Evolutionary conservation across 306 rosid species (phyloP).

Genomic region (cucumber (Cucumis sativus)): DNA sequence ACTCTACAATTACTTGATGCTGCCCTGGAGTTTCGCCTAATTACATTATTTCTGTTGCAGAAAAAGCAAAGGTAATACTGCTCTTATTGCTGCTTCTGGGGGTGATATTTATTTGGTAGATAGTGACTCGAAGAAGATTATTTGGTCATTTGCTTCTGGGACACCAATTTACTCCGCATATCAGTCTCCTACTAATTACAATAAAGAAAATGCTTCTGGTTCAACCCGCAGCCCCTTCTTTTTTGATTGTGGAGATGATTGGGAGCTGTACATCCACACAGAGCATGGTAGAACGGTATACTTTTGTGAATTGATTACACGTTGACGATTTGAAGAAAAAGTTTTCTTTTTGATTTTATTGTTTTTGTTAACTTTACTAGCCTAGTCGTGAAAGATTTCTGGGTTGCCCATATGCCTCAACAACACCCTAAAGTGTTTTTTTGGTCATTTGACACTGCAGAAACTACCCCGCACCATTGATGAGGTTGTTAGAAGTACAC

Average conservation of each 20-base stretch:
- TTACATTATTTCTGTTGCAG: not conserved
- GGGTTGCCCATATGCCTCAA: not conserved
- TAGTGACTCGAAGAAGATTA: conserved; percentile 25
- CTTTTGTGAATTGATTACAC: not conserved
- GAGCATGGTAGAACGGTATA: conserved; percentile 51
- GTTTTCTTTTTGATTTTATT: not conserved
- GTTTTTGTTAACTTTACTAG: not conserved
- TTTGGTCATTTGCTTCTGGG: conserved; percentile 71
- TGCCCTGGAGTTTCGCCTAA: not conserved
- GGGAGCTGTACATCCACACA: conserved; percentile 46
- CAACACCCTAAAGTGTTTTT: not conserved
- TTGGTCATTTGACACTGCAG: conserved; percentile 31
- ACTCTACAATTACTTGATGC: not conserved
- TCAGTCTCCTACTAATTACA: conserved; percentile 21
- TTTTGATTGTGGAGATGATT: conserved; percentile 67
- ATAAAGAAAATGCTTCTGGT: conserved; percentile 26
- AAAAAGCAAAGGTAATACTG: conserved; percentile 27
- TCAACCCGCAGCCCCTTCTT: conserved; percentile 13
- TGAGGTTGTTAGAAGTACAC: conserved; percentile 44
- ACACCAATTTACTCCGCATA: conserved; percentile 43
- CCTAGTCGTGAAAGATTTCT: not conserved
- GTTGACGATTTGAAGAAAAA: not conserved
- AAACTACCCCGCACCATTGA: conserved; percentile 37
- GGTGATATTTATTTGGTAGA: conserved; percentile 59
- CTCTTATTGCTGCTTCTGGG: conserved; percentile 36